These are phyloP conservation scores for Candida ulmi DNA, from an alignment of 805 yeast species.

Conservation along the genomic window DNA sequence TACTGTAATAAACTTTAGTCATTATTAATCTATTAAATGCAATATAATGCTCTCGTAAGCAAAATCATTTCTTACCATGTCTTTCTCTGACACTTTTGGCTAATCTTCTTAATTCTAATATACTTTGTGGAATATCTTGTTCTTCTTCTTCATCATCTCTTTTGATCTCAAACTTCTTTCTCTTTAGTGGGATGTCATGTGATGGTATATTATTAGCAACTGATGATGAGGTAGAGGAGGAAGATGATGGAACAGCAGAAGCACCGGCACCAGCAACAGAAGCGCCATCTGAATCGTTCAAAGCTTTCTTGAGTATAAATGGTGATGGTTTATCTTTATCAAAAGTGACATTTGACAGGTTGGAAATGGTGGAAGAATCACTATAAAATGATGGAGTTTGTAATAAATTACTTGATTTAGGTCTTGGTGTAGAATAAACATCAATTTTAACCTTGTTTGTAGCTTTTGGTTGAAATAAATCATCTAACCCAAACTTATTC, in stretches of 20 bases:
- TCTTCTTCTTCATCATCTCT: conserved; percentile 2
- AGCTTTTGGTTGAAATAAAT: conserved; percentile 6
- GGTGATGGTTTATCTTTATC: conserved; percentile 9
- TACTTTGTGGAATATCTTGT: conserved; percentile 16
- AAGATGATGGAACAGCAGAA: no score
- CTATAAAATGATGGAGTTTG: conserved; percentile 23
- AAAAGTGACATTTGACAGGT: conserved; percentile 21
- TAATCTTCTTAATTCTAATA: conserved; percentile 18
- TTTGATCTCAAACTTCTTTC: not conserved
- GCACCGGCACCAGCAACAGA: no score
- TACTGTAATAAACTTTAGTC: no score
- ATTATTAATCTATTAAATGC: no score
- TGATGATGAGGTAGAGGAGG: no score
- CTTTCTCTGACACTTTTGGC: conserved; percentile 19
- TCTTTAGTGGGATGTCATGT: not conserved
- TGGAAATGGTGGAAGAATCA: conserved; percentile 21
- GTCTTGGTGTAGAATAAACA: conserved; percentile 24
- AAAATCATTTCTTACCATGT: conserved; percentile 15
- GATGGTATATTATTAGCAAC: no score
- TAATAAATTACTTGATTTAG: conserved; percentile 22
- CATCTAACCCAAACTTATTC: conserved; percentile 1
- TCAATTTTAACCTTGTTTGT: conserved; percentile 14
- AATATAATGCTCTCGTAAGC: no score
- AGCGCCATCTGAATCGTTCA: no score
- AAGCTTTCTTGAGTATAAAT: conserved; percentile 6